A percentile compares a stretch with the other conserved stretches of the same genome.
Evolutionary conservation across 306 rosid species (phyloP).

Genomic region (Quercus mongolica): DNA sequence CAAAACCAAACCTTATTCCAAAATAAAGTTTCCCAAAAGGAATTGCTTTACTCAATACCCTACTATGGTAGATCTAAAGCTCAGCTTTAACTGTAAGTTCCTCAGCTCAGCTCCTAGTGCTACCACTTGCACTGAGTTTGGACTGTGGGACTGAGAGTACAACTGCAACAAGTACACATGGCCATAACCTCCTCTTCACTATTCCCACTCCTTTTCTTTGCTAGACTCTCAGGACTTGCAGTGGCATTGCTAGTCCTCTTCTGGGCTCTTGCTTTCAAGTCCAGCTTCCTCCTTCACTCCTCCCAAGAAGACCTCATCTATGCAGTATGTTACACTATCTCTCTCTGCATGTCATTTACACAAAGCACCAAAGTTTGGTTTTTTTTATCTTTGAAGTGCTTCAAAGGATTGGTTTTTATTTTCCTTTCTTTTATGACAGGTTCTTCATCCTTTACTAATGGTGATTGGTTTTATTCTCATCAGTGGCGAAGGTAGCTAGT

Average conservation of each 20-base stretch:
- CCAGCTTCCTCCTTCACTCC: slow-evolving; percentile 61
- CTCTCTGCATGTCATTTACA: background rate
- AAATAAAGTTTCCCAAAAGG: background rate
- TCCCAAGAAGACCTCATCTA: slow-evolving; percentile 45
- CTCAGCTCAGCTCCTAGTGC: background rate
- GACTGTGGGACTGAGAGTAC: background rate
- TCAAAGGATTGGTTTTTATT: background rate
- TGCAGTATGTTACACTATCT: slow-evolving; percentile 34
- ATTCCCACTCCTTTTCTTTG: slow-evolving; percentile 43
- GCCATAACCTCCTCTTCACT: slow-evolving; percentile 34
- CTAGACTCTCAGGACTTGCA: slow-evolving; percentile 53
- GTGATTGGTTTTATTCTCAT: slow-evolving; percentile 82
- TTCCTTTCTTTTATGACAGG: slow-evolving; percentile 38
- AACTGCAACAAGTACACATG: slow-evolving; percentile 33
- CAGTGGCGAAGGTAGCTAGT: slow-evolving; percentile 94
- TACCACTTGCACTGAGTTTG: background rate
- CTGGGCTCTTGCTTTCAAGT: slow-evolving; percentile 66
- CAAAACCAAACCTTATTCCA: background rate
- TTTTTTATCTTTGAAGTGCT: slow-evolving; percentile 1
- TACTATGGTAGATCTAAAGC: slow-evolving; percentile 18
- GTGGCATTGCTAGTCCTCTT: slow-evolving; percentile 58
- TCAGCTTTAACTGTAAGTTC: background rate
- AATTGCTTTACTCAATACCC: background rate
- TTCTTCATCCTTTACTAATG: slow-evolving; percentile 87
- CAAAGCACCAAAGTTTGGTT: background rate